Base-by-base conservation (phyloP, 2,329 filamentous ascomycete species). In the Alternaria sp. region DNA sequence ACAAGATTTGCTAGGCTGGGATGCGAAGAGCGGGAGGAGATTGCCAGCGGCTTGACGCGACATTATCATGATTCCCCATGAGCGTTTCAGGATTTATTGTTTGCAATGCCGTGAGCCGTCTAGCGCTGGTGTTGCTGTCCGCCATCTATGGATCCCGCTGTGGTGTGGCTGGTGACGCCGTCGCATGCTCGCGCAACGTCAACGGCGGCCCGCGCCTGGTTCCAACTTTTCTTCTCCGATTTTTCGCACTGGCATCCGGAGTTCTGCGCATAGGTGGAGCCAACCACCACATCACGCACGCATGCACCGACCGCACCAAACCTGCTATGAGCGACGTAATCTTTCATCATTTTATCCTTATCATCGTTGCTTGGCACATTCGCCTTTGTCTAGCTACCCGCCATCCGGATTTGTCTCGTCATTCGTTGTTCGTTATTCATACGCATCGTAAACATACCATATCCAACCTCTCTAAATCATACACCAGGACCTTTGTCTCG, bases 381-480 rank as follows among this genome's bases (percentile, higher is more conserved):
- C 14, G 12, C 14, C 6, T 36, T 16, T 41, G 20, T 51, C 8
- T 16, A 7, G n/a, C 36, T 39, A 20, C 36, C 7, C 34, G 14
- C 46, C 18, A 3, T 48, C 46, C 46, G 30, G 30, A 20, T 49
- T 26, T 24, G 46, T 49, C 30, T 36, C 14, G 32, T 14, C 28
- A 30, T 36, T 36, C 32, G 12, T 36, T 38, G 14, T 18, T 46
- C 38, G 18, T 24, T 49, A 49, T 9, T 32, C 22, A 51, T 52
- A 16, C 39, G 38, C 48, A 30, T 55, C 38, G 14, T 59, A 41
- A 39, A 16, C 32, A 56, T 48, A 24, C 36, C 32, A 22, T 39
- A 57, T 62, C 53, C 56, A 62, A 53, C 54, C 4, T 2, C 11
- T 20, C 24, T 57, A 57, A 57, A 57, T 57, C 24, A 34, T 16